A percentile compares a stretch with the other conserved stretches of the same genome.
Conservation (phyloP, 2,329 filamentous ascomycete genomes). For the Didymella pomorum region DNA sequence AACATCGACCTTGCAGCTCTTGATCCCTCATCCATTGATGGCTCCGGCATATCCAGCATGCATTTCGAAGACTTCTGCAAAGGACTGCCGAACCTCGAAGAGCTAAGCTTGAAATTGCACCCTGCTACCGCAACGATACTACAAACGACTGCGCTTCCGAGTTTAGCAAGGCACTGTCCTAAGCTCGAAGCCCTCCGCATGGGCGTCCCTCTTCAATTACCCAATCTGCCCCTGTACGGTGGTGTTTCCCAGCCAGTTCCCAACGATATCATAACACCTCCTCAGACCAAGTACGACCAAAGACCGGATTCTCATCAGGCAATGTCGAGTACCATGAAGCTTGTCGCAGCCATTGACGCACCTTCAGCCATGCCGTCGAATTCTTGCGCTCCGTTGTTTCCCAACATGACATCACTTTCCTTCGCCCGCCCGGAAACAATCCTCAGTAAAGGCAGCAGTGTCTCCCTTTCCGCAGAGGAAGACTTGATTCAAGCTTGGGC, state of each 20-base stretch:
- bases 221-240: slow-evolving; percentile 24
- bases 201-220: slow-evolving; percentile 37
- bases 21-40: slow-evolving; percentile 42
- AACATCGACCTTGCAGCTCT: slow-evolving; percentile 38
- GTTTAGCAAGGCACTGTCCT: slow-evolving; percentile 37
- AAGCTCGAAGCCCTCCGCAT: slow-evolving; percentile 40
- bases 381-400: slow-evolving; percentile 31
- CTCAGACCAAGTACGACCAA: slow-evolving; percentile 8
- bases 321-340: slow-evolving; percentile 15
- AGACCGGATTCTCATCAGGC: slow-evolving; percentile 14
- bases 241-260: slow-evolving; percentile 8
- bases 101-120: slow-evolving; percentile 40
- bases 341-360: background rate
- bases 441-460: slow-evolving; percentile 31
- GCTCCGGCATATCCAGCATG: slow-evolving; percentile 33
- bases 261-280: slow-evolving; percentile 21
- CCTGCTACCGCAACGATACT: slow-evolving; percentile 36
- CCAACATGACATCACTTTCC: slow-evolving; percentile 37
- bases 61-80: slow-evolving; percentile 43
- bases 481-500: slow-evolving; percentile 42
- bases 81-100: slow-evolving; percentile 31
- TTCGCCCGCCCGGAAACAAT: slow-evolving; percentile 40
- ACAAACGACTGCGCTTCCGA: slow-evolving; percentile 37
- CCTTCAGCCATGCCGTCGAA: slow-evolving; percentile 5
- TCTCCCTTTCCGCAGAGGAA: slow-evolving; percentile 37